A percentile compares a stretch with the other conserved stretches of the same genome.
These are phyloP conservation scores for Candida succiphila DNA, from an alignment of 805 yeast species.

Conservation along the genomic window DNA sequence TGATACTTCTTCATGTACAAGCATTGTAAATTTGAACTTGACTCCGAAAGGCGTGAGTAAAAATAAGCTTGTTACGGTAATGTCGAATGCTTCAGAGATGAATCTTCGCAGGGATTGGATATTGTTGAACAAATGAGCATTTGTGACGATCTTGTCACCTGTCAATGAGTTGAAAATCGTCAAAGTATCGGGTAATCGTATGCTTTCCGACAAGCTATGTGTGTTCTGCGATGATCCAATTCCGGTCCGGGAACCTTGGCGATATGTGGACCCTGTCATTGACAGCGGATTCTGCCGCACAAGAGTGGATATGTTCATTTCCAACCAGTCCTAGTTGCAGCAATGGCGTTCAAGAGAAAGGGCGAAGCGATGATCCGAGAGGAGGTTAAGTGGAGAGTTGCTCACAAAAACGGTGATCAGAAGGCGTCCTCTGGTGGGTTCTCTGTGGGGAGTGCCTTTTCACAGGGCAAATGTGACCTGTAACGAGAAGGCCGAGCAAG, in stretches of 20 bases:
- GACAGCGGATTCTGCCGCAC: conserved; percentile 10
- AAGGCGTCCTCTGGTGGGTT: no score
- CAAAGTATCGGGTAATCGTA: conserved; percentile 11
- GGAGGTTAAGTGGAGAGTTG: no score
- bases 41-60: conserved; percentile 59
- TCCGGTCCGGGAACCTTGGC: conserved; percentile 6
- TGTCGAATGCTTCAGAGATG: conserved; percentile 29
- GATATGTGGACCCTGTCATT: conserved; percentile 17
- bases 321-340: no score
- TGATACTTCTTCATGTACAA: conserved; percentile 33
- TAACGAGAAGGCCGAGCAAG: no score
- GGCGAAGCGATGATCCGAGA: no score
- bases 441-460: no score
- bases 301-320: conserved; percentile 1
- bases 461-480: no score
- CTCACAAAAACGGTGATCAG: no score
- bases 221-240: no score
- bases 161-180: conserved; percentile 32
- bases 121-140: conserved; percentile 27
- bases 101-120: conserved; percentile 32
- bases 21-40: conserved; percentile 43
- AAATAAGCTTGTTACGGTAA: conserved; percentile 32
- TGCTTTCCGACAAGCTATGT: no score
- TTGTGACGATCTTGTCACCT: conserved; percentile 27
- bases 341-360: no score